A percentile compares a stretch with the other conserved stretches of the same genome.
Conservation (phyloP, 2,329 filamentous ascomycete genomes). For the Zymoseptoria tritici region DNA sequence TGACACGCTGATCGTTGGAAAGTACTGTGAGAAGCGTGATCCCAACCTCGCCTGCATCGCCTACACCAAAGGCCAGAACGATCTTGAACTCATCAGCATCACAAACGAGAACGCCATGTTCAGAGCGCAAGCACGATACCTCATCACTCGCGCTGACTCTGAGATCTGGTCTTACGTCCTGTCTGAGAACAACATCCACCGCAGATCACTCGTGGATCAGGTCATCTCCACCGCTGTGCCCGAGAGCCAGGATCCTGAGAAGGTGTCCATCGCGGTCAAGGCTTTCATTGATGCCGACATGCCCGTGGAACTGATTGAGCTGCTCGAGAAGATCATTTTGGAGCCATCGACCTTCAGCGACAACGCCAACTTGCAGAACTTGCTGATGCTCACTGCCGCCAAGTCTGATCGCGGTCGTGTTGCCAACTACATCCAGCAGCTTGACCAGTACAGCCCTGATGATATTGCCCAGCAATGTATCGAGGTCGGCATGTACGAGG, state of each 20-base stretch:
- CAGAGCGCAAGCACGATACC: constrained; percentile 90
- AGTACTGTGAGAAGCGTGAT: constrained; percentile 98
- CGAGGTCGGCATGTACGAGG: constrained; percentile 88
- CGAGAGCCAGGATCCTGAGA: constrained; percentile 80
- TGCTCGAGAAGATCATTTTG: constrained; percentile 98
- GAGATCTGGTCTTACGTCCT: constrained; percentile 95
- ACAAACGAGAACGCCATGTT: constrained; percentile 99
- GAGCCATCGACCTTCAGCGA: constrained; percentile 98
- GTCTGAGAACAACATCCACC: constrained; percentile 90
- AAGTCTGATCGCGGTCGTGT: constrained; percentile 93
- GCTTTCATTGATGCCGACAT: constrained; percentile 87
- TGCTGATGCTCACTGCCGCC: constrained; percentile 90
- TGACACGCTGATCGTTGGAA: constrained; percentile 83
- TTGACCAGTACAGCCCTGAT: constrained; percentile 81
- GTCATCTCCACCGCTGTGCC: constrained; percentile 85
- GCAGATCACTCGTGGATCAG: constrained; percentile 89
- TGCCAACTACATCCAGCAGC: constrained; percentile 90
- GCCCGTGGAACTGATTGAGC: constrained; percentile 88
- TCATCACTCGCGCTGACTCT: constrained; percentile 78
- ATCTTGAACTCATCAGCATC: constrained; percentile 92
- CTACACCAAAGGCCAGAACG: constrained; percentile 94
- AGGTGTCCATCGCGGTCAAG: constrained; percentile 89
- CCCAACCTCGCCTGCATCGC: constrained; percentile 92
- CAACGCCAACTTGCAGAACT: constrained; percentile 91
- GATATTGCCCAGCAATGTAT: constrained; percentile 92